Conservation (phyloP, 768 basidiomycete species). For the Russula sp. region DNA sequence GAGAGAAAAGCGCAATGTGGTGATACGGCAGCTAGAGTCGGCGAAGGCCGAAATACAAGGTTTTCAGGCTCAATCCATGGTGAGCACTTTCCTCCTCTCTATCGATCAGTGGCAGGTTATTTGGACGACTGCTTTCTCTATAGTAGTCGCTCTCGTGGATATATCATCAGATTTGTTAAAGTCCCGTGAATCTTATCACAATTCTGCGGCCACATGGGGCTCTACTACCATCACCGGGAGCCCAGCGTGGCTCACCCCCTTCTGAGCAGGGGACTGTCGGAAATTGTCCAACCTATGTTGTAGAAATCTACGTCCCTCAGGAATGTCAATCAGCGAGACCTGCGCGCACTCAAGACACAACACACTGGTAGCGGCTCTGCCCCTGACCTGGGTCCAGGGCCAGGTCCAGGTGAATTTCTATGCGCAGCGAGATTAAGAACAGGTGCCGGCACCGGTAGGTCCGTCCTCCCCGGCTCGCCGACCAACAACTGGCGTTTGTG, state of each 20-base stretch:
- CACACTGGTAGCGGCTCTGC: too few relatives aligned
- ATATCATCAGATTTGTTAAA: too few relatives aligned
- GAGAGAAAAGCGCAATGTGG: constrained; percentile 23
- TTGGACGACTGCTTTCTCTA: too few relatives aligned
- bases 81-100: too few relatives aligned
- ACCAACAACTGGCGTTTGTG: constrained; percentile 44
- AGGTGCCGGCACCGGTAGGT: constrained; percentile 16
- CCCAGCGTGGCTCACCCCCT: constrained; percentile 47
- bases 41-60: constrained; percentile 22
- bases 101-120: too few relatives aligned
- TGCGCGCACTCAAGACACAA: constrained; percentile 83
- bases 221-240: constrained; percentile 77
- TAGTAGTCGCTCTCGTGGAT: too few relatives aligned
- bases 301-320: constrained; percentile 31
- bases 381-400: neutral
- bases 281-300: constrained; percentile 24
- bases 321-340: constrained; percentile 74
- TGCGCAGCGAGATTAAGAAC: constrained; percentile 23
- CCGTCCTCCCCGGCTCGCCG: constrained; percentile 16
- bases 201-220: too few relatives aligned
- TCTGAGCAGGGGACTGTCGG: constrained; percentile 30
- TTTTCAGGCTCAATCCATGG: too few relatives aligned
- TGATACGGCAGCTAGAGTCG: too few relatives aligned
- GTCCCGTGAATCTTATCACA: too few relatives aligned
- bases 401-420: neutral